Evolutionary conservation across 768 basidiomycete genomes (phyloP), one percentile per base, ranked within the genome.

Genomic region (Hortiboletus campestris): DNA sequence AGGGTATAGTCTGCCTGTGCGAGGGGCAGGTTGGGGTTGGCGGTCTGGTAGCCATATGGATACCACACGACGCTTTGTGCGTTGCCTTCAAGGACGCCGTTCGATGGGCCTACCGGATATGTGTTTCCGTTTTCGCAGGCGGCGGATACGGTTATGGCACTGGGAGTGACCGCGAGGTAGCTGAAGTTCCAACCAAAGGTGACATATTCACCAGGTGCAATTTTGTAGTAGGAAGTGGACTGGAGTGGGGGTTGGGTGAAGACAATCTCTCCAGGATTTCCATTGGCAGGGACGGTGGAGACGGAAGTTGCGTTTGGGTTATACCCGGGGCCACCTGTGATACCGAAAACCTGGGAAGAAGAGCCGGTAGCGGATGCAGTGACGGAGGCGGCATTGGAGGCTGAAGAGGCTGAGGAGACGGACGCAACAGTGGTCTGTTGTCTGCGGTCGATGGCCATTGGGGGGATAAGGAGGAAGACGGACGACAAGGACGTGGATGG

Each of bases 101-200:
- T 63, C 13, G 82, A 75, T 2, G 84, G 81, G 0, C 84, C 85
- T 9, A 89, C 76, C 1, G 84, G 80, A 64, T 86, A 89, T 19
- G 86, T 87, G 69, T 83, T 80, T 5, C 84, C 84, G 63, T 88
- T 88, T 14, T 80, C 78, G 63, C 85, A 85, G 49, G 81, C 77
- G 43, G 88, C 87, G 46, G 81, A 78, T 46, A 89, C 73, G 14
- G 87, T 89, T 53, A 89, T 72, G 51, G 73, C 64, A 12, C 74
- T 71, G 3, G 88, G 88, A 0, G 74, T 75, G 53, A 75, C 70
- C 55, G 77, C 75, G 14, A 88, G 69, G 59, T 77, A 73, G n/a
- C 81, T 84, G 61, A 84, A 78, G 66, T 86, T 88, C 88, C 86
- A 89, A n/a, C 80, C 88, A 68, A 88, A 84, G 29, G 84, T 88